A percentile compares a stretch with the other conserved stretches of the same genome.
phyloP scores from a whole-genome alignment of 371 early-diverging fungal species.

The Mucor mucedo region DNA sequence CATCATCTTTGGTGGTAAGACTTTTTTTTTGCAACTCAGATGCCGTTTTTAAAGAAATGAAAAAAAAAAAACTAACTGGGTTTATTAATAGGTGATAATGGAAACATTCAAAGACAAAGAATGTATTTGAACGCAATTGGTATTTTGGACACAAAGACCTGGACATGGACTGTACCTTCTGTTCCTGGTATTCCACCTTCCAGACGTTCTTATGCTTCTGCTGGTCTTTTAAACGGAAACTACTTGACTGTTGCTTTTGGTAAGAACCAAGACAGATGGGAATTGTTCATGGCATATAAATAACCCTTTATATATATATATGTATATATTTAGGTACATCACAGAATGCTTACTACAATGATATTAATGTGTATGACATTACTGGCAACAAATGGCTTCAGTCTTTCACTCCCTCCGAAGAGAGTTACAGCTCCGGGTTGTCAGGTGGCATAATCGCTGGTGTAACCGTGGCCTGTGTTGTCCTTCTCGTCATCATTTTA shows the following conservation, averaged over 20 bases:
- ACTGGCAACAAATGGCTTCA: constrained; percentile 38
- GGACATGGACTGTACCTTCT: constrained; percentile 44
- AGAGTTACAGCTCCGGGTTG: constrained; percentile 9
- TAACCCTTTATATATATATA: neutral
- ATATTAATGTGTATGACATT: constrained; percentile 46
- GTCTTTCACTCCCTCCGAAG: constrained; percentile 16
- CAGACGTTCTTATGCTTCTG: constrained; percentile 46
- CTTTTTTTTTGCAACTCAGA: neutral
- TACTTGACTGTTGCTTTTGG: constrained; percentile 49
- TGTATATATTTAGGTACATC: constrained; percentile 31
- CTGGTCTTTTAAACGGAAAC: constrained; percentile 32
- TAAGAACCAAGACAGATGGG: constrained; percentile 15
- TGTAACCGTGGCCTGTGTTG: constrained; percentile 44
- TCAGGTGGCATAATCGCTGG: constrained; percentile 52
- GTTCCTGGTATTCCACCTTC: constrained; percentile 45
- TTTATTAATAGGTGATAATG: constrained; percentile 39
- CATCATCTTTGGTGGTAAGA: constrained; percentile 52
- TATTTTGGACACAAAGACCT: constrained; percentile 47
- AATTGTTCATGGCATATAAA: neutral
- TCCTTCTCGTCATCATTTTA: constrained; percentile 32
- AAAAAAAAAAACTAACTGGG: neutral
- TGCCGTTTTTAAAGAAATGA: neutral
- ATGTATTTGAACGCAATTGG: constrained; percentile 40
- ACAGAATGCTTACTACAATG: constrained; percentile 44
- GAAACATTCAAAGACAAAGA: constrained; percentile 22